Percentiles rank a stretch among this genome's conserved stretches.
phyloP scores from a whole-genome alignment of 208 protist genomes.

The Acanthamoeba sp. region DNA sequence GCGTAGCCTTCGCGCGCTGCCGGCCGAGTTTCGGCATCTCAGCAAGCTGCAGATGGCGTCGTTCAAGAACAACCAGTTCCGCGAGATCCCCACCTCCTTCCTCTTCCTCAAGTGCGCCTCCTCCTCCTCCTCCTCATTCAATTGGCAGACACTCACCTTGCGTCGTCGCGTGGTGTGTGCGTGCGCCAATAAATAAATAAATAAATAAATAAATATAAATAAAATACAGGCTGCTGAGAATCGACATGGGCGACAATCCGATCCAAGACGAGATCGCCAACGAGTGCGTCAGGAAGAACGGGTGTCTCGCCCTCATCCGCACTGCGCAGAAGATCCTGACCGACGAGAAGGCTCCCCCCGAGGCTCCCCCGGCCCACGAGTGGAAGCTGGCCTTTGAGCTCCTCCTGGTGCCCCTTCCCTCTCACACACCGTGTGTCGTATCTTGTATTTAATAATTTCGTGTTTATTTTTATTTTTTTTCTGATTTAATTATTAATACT shows the following conservation, averaged over 20 bases:
- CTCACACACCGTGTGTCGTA: background rate
- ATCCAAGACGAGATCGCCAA: slow-evolving; percentile 21
- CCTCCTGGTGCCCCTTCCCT: background rate
- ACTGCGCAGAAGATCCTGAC: slow-evolving; percentile 53
- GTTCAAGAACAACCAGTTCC: slow-evolving; percentile 62
- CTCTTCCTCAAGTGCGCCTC: slow-evolving; percentile 56
- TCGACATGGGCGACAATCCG: slow-evolving; percentile 63
- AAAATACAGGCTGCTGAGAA: background rate
- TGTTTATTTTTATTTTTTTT: too few species aligned
- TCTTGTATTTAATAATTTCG: too few species aligned
- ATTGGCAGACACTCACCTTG: background rate
- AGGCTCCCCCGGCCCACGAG: slow-evolving; percentile 27
- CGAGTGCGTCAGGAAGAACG: slow-evolving; percentile 27
- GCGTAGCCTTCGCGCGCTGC: background rate
- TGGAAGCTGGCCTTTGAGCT: slow-evolving; percentile 75
- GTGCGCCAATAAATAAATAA: too few species aligned
- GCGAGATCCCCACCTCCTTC: slow-evolving; percentile 40
- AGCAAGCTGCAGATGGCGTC: slow-evolving; percentile 64
- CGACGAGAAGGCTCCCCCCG: slow-evolving; percentile 33
- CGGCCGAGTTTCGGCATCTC: slow-evolving; percentile 47
- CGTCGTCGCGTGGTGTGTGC: background rate
- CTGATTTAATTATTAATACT: too few species aligned
- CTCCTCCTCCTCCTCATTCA: background rate
- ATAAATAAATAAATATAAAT: background rate
- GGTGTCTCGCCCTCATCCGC: slow-evolving; percentile 34